A percentile compares a stretch with the other conserved stretches of the same genome.
phyloP scores from a whole-genome alignment of 768 basidiomycete genomes.

The Vishniacozyma victoriae region DNA sequence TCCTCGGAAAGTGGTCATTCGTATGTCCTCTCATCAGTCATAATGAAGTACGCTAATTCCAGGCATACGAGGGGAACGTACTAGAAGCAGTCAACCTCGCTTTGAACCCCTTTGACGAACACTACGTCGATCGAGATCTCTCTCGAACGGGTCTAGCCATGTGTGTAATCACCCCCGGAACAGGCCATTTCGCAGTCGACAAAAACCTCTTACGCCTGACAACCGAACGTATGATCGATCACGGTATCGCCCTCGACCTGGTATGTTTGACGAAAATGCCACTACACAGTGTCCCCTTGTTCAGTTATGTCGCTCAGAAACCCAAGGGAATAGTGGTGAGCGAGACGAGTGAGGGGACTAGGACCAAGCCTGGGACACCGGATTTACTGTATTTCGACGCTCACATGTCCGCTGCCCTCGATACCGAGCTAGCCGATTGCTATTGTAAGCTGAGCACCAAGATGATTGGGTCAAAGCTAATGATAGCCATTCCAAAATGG shows the following conservation, averaged over 20 bases:
- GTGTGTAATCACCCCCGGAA: conserved; percentile 84
- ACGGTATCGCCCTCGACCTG: conserved; percentile 83
- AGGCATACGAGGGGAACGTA: conserved; percentile 89
- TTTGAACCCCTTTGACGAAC: conserved; percentile 84
- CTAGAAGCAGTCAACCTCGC: conserved; percentile 90
- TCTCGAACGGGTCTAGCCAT: conserved; percentile 79
- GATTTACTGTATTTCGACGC: conserved; percentile 46
- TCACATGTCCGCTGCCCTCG: conserved; percentile 15
- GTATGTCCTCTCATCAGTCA: conserved; percentile 18
- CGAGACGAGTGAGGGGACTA: conserved; percentile 8
- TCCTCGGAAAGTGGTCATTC: conserved; percentile 45
- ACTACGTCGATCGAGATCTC: conserved; percentile 90
- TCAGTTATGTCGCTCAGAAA: conserved; percentile 65
- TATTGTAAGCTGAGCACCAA: conserved; percentile 32
- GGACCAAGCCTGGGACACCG: conserved; percentile 49
- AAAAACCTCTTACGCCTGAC: conserved; percentile 85
- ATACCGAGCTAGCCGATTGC: conserved; percentile 33
- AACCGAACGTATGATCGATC: conserved; percentile 86
- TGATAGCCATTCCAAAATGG: conserved; percentile 50
- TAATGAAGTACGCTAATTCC: conserved; percentile 37
- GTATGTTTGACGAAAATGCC: conserved; percentile 86
- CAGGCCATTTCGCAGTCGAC: conserved; percentile 86
- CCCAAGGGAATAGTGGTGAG: conserved; percentile 48
- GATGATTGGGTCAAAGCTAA: background rate
- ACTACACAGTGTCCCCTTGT: conserved; percentile 85